phyloP scores from a whole-genome alignment of 371 early-diverging fungal species.

The Circinella umbellata region DNA sequence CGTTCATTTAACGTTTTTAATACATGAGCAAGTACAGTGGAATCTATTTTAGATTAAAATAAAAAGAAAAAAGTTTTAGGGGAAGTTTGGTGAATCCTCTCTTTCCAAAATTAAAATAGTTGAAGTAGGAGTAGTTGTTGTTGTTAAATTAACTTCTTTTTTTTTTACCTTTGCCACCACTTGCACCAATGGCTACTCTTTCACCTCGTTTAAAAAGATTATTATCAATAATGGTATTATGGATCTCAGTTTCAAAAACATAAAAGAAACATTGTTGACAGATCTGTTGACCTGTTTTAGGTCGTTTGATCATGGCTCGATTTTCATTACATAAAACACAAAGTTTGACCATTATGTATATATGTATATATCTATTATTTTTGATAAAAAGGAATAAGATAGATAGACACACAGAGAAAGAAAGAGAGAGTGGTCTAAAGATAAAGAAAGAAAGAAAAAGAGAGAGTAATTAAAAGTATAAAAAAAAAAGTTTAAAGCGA shows the following conservation, averaged over 20 bases:
- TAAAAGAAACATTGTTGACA: constrained; percentile 96
- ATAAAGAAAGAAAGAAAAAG: too few species aligned
- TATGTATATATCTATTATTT: too few species aligned
- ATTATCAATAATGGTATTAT: constrained; percentile 88
- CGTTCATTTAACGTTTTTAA: constrained; percentile 95
- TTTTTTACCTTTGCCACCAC: constrained; percentile 94
- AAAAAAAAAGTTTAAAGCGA: too few species aligned
- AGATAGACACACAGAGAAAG: too few species aligned
- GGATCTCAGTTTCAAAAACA: constrained; percentile 97
- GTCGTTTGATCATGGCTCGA: constrained; percentile 89
- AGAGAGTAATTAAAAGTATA: too few species aligned
- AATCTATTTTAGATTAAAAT: constrained; percentile 65
- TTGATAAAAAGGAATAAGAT: too few species aligned
- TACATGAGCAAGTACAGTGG: constrained; percentile 98
- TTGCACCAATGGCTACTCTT: constrained; percentile 96
- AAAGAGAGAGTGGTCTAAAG: background rate
- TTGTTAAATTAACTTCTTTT: background rate
- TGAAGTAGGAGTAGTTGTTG: too few species aligned
- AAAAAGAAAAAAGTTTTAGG: background rate
- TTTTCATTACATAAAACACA: constrained; percentile 58
- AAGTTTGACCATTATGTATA: constrained; percentile 40
- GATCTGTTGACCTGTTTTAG: constrained; percentile 92
- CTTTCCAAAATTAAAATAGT: background rate
- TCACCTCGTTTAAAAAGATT: constrained; percentile 91
- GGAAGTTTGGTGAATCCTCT: too few species aligned